These are phyloP conservation scores for Magnusiomyces starmeri DNA, from an alignment of 1,139 yeast species.

Conservation along the genomic window DNA sequence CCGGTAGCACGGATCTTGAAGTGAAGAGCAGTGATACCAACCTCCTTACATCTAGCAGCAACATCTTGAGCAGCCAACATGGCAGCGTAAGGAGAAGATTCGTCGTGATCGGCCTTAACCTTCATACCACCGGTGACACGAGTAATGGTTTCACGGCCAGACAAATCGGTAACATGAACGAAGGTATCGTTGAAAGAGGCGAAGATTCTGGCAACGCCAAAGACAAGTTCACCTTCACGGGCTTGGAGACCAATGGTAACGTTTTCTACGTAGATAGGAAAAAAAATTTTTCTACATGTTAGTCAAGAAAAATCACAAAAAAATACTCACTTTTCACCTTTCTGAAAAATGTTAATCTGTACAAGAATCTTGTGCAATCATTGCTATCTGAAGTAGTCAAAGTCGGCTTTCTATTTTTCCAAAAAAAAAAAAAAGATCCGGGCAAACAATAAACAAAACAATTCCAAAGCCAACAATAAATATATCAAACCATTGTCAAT, in stretches of 20 bases:
- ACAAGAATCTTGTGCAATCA: neutral
- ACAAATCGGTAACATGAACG: conserved; percentile 98
- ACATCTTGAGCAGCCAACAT: conserved; percentile 99
- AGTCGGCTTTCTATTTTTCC: neutral
- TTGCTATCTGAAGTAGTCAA: neutral
- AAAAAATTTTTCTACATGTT: conserved; percentile 8
- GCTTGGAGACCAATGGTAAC: conserved; percentile 76
- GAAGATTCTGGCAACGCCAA: conserved; percentile 99
- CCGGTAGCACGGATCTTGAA: conserved; percentile 99
- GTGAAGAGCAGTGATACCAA: conserved; percentile 99
- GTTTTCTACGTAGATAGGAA: conserved; percentile 40
- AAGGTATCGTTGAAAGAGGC: conserved; percentile 99
- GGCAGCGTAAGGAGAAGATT: conserved; percentile 99
- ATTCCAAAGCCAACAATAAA: too few species aligned
- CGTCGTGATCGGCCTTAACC: conserved; percentile 99
- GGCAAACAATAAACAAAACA: neutral
- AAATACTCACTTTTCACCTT: neutral
- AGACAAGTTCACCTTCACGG: conserved; percentile 96
- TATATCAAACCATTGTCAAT: too few species aligned
- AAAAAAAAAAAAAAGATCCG: neutral
- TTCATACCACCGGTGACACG: conserved; percentile 99
- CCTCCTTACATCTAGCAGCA: conserved; percentile 98
- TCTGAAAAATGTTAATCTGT: neutral
- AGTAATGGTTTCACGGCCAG: conserved; percentile 99
- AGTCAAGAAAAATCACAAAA: conserved; percentile 2